A percentile compares a stretch with the other conserved stretches of the same genome.
Conservation (phyloP, 2,329 filamentous ascomycete species). For the Ambrosiella xylebori region DNA sequence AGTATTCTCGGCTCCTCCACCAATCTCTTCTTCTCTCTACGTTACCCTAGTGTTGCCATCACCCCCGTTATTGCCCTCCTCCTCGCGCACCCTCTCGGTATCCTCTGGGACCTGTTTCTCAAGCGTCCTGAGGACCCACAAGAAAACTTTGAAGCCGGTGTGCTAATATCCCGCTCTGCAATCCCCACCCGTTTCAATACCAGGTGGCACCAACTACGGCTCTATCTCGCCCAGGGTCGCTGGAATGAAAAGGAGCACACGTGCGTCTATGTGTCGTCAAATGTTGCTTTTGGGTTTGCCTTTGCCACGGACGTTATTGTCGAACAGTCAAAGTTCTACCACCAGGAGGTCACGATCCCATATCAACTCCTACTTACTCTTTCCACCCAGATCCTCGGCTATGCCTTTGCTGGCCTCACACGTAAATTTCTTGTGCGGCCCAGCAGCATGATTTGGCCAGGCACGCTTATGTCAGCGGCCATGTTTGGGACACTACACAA, state of each 20-base stretch:
- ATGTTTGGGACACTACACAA: conserved; percentile 82
- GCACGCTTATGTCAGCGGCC: conserved; percentile 70
- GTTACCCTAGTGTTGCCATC: conserved; percentile 81
- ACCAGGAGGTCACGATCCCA: conserved; percentile 56
- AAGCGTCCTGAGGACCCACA: conserved; percentile 41
- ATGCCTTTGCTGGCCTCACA: conserved; percentile 69
- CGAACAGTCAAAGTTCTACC: conserved; percentile 78
- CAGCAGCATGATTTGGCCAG: conserved; percentile 82
- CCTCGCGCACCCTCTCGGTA: conserved; percentile 67
- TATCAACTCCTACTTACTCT: conserved; percentile 74
- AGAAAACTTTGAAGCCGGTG: conserved; percentile 35
- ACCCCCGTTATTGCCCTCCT: conserved; percentile 76
- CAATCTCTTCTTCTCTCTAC: conserved; percentile 74
- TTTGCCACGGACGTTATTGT: conserved; percentile 84
- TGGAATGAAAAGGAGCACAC: conserved; percentile 87
- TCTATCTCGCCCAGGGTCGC: conserved; percentile 61
- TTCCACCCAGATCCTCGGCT: conserved; percentile 73
- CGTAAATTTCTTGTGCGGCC: conserved; percentile 68
- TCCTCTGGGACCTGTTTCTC: conserved; percentile 57
- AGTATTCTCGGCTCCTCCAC: conserved; percentile 66
- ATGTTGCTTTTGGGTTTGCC: conserved; percentile 76
- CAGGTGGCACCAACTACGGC: conserved; percentile 30
- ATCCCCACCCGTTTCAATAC: conserved; percentile 9
- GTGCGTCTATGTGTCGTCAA: conserved; percentile 78
- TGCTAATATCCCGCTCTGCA: conserved; percentile 15